Evolutionary conservation across 164 flowering plant genomes (phyloP).

Genomic region (Nymphaea thermarum): DNA sequence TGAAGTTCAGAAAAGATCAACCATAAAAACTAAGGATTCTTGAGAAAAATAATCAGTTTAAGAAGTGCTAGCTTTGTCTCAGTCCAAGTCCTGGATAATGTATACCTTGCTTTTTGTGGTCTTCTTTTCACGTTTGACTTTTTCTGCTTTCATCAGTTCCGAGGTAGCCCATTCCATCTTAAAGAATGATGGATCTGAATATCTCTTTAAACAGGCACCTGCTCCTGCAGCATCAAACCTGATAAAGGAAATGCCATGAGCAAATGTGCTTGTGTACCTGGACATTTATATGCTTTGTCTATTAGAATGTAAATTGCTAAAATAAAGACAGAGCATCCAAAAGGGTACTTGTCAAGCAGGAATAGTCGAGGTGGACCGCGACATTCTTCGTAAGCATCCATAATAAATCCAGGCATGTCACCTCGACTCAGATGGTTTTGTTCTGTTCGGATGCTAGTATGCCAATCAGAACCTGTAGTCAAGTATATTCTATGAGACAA

Average conservation of each 20-base stretch:
- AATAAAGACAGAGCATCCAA: not conserved
- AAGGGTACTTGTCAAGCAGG: constrained; percentile 78
- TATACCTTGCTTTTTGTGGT: constrained; percentile 48
- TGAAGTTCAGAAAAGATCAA: no score
- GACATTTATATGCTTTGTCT: no score
- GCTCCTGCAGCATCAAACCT: constrained; percentile 15
- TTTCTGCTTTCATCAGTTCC: constrained; percentile 13
- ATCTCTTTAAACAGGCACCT: constrained; percentile 13
- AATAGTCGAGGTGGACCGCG: constrained; percentile 74
- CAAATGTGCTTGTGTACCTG: not conserved
- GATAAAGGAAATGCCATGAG: not conserved
- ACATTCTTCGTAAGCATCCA: constrained; percentile 87
- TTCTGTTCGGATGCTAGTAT: constrained; percentile 37
- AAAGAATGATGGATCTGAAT: constrained; percentile 13
- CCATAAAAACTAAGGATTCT: no score
- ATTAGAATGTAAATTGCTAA: not conserved
- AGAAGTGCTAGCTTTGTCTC: no score
- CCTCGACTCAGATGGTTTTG: constrained; percentile 54
- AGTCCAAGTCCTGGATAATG: no score
- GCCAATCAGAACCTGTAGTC: constrained; percentile 88
- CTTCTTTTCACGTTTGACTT: constrained; percentile 37
- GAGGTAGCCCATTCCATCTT: constrained; percentile 7
- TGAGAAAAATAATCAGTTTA: no score
- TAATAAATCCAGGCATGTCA: constrained; percentile 73
- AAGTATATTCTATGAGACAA: not conserved